Base-by-base conservation (phyloP, 2,329 filamentous ascomycete genomes). In the Talaromyces sp. region DNA sequence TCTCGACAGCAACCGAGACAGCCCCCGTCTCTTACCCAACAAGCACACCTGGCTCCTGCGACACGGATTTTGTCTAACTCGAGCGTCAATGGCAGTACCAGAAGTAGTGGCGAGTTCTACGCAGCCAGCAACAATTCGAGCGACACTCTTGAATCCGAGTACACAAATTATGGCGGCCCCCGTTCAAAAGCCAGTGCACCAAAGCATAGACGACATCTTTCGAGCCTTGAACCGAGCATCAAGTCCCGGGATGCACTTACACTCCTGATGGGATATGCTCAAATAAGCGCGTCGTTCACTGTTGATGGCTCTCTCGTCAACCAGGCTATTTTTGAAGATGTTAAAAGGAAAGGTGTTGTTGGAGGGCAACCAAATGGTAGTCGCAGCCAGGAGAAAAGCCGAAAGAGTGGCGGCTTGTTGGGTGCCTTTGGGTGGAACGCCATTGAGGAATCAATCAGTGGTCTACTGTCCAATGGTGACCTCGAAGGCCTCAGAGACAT, bases 221-320 rank as follows among this genome's bases (percentile, higher is more conserved):
- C 82, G 50, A 77, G 74, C 60, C 65, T 79, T 51, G 62, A 74
- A 64, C 58, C 71, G 21, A 63, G 58, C 52, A 64, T 61, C 12
- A 68, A 63, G 29, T 31, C 62, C 8, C 57, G 63, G 19, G 67
- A 69, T 51, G 66, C 64, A 57, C 92, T 97, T 72, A 88, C 88
- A 1, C 78, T 99, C 58, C 95, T 99, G 86, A 99, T 99, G 94
- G 94, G 92, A 0, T 99, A 96, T 75, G 93, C 91, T 2, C 94
- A 99, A 68, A 85, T 97, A 2, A 90, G 91, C 74, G 94, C 94
- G 3, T 92, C 90, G 0, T 99, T 99, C 67, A 91, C 87, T 0
- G 78, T 99, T 7, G 94, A 99, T 70, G 92, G 92, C 0, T 96
- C 94, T 1, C 79, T 99, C 24, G 87, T 99, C 62, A 93, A 95